Evolutionary conservation across 176 grass and related monocot genomes (phyloP).

Genomic region (Musa itinerans): DNA sequence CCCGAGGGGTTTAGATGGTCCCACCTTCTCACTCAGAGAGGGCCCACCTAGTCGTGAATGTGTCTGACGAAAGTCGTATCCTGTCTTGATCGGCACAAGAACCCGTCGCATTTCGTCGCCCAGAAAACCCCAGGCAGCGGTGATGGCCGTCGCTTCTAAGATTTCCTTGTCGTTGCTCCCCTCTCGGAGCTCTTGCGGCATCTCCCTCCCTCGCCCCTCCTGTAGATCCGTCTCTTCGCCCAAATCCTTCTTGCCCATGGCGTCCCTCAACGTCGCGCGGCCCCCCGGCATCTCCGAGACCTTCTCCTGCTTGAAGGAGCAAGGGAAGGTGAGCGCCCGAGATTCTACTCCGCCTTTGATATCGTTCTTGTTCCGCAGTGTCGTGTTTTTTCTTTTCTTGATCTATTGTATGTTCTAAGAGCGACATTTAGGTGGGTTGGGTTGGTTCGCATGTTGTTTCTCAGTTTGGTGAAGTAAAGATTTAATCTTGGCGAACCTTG

Average conservation of each 20-base stretch:
- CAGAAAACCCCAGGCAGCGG: background rate
- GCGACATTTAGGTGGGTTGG: background rate
- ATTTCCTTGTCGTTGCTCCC: background rate
- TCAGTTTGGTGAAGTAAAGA: too few species aligned
- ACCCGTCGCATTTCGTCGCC: background rate
- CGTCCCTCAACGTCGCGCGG: constrained; percentile 10
- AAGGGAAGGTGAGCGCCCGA: constrained; percentile 3
- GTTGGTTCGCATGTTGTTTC: background rate
- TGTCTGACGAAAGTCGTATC: too few species aligned
- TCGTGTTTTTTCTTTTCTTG: background rate
- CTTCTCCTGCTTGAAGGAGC: constrained; percentile 21
- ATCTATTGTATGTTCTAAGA: background rate
- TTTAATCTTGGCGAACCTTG: too few species aligned
- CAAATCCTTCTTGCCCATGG: background rate
- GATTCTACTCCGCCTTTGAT: background rate
- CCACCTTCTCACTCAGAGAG: too few species aligned
- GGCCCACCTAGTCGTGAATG: too few species aligned
- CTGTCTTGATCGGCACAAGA: too few species aligned
- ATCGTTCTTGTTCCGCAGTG: background rate
- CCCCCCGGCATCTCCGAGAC: constrained; percentile 1
- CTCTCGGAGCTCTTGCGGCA: background rate
- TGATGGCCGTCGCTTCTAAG: background rate
- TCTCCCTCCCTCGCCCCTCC: background rate
- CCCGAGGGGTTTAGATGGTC: too few species aligned
- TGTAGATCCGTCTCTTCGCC: background rate